These are phyloP conservation scores for Verticillium zaregamsianum DNA, from an alignment of 2,329 filamentous ascomycete species.

Conservation along the genomic window DNA sequence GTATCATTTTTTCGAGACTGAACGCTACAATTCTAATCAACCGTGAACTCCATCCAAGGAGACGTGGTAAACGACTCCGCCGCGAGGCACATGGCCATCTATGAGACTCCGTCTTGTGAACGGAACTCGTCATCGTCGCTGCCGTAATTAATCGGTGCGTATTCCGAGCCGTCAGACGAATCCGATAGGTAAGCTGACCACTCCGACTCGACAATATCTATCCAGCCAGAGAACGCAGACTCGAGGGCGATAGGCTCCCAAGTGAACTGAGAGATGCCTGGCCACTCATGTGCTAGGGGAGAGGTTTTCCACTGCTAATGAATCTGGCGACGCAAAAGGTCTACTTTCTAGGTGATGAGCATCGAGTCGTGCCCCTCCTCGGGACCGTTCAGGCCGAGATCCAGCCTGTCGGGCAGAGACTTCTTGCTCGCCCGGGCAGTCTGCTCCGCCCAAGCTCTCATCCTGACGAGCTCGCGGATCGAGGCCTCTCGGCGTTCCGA, in stretches of 20 bases:
- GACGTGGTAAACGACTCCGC: too few species aligned
- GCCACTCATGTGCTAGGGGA: too few species aligned
- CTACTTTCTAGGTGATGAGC: constrained; percentile 10
- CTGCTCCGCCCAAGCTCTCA: constrained; percentile 81
- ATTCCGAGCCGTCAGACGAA: too few species aligned
- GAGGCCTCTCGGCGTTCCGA: constrained; percentile 73
- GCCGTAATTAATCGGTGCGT: too few species aligned
- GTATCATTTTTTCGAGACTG: not conserved
- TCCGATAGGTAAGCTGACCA: too few species aligned
- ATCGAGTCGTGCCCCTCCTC: constrained; percentile 14
- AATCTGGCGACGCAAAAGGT: not conserved
- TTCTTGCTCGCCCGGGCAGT: constrained; percentile 44
- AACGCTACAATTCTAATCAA: not conserved
- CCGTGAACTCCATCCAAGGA: not conserved
- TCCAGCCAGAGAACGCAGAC: too few species aligned
- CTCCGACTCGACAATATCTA: too few species aligned
- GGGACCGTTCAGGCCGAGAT: constrained; percentile 31
- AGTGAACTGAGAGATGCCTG: too few species aligned
- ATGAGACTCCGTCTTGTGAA: too few species aligned
- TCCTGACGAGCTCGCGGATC: constrained; percentile 74
- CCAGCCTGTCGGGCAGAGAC: constrained; percentile 33
- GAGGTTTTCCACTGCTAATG: not conserved
- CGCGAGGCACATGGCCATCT: too few species aligned
- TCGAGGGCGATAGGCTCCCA: too few species aligned
- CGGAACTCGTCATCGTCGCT: too few species aligned